Evolutionary conservation across 805 yeast species (phyloP).

Genomic region (Millerago galiae): DNA sequence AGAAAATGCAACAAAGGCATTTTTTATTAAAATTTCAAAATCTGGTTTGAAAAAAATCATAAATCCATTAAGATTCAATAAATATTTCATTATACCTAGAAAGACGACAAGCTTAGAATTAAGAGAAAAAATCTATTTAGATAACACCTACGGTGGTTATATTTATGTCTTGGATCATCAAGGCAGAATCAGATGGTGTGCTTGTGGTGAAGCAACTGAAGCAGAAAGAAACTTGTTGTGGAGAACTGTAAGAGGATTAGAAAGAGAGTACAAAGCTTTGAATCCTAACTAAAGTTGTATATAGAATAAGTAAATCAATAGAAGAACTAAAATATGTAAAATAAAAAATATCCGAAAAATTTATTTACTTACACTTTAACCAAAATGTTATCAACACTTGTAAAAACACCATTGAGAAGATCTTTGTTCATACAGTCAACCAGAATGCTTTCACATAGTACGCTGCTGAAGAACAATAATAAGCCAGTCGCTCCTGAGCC

Average conservation of each 20-base stretch:
- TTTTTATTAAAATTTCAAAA: constrained; percentile 49
- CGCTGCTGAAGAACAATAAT: neutral
- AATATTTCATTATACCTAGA: constrained; percentile 60
- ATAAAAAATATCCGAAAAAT: neutral
- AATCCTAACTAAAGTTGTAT: constrained; percentile 1
- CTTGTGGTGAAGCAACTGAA: constrained; percentile 73
- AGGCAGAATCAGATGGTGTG: constrained; percentile 84
- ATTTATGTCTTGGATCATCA: constrained; percentile 69
- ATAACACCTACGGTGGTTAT: constrained; percentile 79
- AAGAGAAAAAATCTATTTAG: constrained; percentile 55
- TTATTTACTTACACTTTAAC: neutral
- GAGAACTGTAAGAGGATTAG: constrained; percentile 57
- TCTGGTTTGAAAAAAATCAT: constrained; percentile 36
- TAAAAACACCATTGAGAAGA: neutral
- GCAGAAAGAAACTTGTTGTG: constrained; percentile 59
- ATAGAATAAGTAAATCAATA: neutral
- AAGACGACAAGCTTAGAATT: constrained; percentile 49
- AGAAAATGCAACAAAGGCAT: constrained; percentile 64
- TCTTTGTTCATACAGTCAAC: neutral
- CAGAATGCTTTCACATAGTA: neutral
- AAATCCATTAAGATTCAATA: constrained; percentile 43
- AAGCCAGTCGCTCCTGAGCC: constrained; percentile 8
- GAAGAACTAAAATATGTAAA: neutral
- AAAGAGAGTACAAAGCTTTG: constrained; percentile 35
- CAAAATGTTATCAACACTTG: neutral